Base-by-base conservation (phyloP, 129 eudicot species). In the Pittosporum tobira region DNA sequence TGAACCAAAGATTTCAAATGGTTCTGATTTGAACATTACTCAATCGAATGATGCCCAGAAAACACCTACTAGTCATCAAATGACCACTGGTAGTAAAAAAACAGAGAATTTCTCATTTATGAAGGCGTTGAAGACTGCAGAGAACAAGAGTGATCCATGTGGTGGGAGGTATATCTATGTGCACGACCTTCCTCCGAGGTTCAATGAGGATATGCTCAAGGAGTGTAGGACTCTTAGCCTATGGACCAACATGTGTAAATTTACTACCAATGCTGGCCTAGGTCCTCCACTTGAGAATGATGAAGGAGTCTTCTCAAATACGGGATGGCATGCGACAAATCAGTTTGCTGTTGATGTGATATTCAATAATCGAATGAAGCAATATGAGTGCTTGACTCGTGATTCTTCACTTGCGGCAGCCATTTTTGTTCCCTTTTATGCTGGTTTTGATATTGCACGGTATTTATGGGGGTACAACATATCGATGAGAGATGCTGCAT, bases 401-500 rank as follows among this genome's bases (percentile, higher is more conserved):
- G 94, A 87, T 70, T 91, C 99, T 3, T 83, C 91, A 13, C 69
- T 78, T 26, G 96, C 99, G 9, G 81, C 94, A 4, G 99, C 99
- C 5, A 66, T 91, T 44, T 91, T 83, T 42, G 96, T 91, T 25
- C 99, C 99, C 21, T 83, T 80, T 66, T 91, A 87, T 67, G 85
- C 96, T 2, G 96, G 99, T 34, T 81, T 91, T 37, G 99, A 91
- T 69, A 77, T 84, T 57, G 88, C 94, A 5, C 73, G 88, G 47
- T 91, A 80, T 52, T 80, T 91, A 6, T 91, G 99, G 99, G 99
- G 94, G 45, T 74, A 71, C 58, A 87, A 91, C 52, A 71, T 63
- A 22, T 75, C 94, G 0, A 45, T 55, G 3, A 81, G 94, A 40
- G 99, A 87, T 62, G 79, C 91, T 36, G 94, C 88, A 0, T 81